phyloP scores from a whole-genome alignment of 345 rosid genomes.

The Psidium guajava region DNA sequence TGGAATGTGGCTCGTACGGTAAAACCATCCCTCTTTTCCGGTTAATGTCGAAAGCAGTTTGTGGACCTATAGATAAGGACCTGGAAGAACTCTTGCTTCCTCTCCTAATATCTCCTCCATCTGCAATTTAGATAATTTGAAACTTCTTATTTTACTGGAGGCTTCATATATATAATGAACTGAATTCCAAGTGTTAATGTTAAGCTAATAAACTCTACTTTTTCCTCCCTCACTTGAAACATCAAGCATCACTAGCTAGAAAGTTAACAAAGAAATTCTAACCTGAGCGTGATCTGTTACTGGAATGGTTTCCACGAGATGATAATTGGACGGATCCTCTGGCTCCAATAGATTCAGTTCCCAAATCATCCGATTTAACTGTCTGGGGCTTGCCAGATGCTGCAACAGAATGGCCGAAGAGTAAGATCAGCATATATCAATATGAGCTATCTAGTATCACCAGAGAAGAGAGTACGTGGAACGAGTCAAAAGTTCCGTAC shows the following conservation, averaged over 20 bases:
- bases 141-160: background rate
- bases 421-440: background rate
- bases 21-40: slow-evolving; percentile 37
- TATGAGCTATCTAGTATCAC: background rate
- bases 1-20: slow-evolving; percentile 26
- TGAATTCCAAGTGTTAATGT: background rate
- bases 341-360: background rate
- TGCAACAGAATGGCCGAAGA: slow-evolving; percentile 1
- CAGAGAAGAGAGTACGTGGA: background rate
- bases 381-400: slow-evolving; percentile 30
- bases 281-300: background rate
- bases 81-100: background rate
- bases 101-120: background rate
- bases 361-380: slow-evolving; percentile 6
- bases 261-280: background rate
- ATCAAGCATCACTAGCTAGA: background rate
- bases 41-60: background rate
- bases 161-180: background rate
- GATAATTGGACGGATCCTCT: slow-evolving; percentile 1
- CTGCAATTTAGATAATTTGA: background rate
- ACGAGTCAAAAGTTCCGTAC: slow-evolving; percentile 16
- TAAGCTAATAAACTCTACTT: background rate
- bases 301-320: background rate
- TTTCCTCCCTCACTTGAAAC: background rate
- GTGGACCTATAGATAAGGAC: background rate